Evolutionary conservation across 805 yeast genomes (phyloP).

Genomic region (Wickerhamomyces bisporus): DNA sequence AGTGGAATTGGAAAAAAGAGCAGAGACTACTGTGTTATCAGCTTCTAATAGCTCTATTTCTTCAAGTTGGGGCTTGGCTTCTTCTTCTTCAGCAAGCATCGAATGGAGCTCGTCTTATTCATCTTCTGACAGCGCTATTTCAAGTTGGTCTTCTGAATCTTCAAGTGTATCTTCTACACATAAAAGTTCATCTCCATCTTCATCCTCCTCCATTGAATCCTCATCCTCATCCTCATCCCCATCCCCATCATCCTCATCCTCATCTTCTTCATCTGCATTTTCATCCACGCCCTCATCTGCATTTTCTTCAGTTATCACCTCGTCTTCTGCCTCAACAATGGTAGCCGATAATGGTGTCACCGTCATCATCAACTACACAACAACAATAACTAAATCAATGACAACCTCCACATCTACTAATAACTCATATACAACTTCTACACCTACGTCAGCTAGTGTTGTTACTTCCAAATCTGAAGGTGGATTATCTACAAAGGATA

Average conservation of each 20-base stretch:
- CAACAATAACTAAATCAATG: constrained; percentile 20
- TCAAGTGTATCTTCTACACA: too few species aligned
- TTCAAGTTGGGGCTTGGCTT: constrained; percentile 1
- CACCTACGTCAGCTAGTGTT: constrained; percentile 15
- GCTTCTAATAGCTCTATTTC: not conserved
- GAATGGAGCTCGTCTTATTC: not conserved
- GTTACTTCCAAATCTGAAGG: constrained; percentile 7
- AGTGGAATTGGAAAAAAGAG: constrained; percentile 3
- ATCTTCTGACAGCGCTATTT: not conserved
- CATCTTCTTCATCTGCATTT: not conserved
- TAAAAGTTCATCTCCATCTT: too few species aligned
- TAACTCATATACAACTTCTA: constrained; percentile 10
- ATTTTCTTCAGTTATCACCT: not conserved
- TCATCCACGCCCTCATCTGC: constrained; percentile 1
- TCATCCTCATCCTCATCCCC: constrained; percentile 2
- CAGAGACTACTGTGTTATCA: not conserved
- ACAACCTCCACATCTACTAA: constrained; percentile 24
- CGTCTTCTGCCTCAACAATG: constrained; percentile 2
- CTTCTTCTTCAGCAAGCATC: constrained; percentile 1
- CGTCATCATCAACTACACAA: constrained; percentile 17
- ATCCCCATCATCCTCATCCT: not conserved
- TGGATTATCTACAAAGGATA: constrained; percentile 41
- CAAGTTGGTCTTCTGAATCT: constrained; percentile 6
- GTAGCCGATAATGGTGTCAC: constrained; percentile 11
- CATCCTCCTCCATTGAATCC: too few species aligned